Percentiles rank a stretch among this genome's conserved stretches.
phyloP scores from a whole-genome alignment of 345 rosid species.

The Hibiscus tridactylites region DNA sequence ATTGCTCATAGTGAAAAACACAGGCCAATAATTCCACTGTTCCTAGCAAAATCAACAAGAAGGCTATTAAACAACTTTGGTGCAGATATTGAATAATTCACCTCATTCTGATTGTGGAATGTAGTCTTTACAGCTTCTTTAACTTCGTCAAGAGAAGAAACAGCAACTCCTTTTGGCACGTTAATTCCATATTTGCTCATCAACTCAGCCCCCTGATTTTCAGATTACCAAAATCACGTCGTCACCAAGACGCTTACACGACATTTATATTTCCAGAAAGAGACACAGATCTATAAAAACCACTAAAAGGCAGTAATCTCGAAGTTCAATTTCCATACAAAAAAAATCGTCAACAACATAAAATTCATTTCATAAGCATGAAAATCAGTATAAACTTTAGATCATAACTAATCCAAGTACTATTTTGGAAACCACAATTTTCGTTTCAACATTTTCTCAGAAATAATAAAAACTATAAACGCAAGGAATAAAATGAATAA shows the following conservation, averaged over 20 bases:
- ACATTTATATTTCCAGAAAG: not conserved
- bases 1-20: not conserved
- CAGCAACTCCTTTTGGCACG: constrained; percentile 90
- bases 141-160: constrained; percentile 56
- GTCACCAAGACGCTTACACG: not conserved
- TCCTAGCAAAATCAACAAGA: not conserved
- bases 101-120: constrained; percentile 75
- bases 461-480: not conserved
- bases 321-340: not conserved
- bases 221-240: constrained; percentile 1
- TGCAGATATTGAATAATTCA: constrained; percentile 4
- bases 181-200: constrained; percentile 85
- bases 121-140: constrained; percentile 45
- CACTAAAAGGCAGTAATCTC: not conserved
- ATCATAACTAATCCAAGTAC: not conserved
- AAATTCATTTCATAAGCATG: not conserved
- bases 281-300: constrained; percentile 5
- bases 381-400: not conserved
- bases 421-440: not conserved
- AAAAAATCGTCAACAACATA: not conserved
- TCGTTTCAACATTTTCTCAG: not conserved
- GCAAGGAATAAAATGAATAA: not conserved
- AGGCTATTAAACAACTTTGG: not conserved
- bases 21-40: not conserved
- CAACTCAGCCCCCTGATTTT: constrained; percentile 75